These are phyloP conservation scores for Mycena latifolia DNA, from an alignment of 768 basidiomycete genomes.

Conservation along the genomic window DNA sequence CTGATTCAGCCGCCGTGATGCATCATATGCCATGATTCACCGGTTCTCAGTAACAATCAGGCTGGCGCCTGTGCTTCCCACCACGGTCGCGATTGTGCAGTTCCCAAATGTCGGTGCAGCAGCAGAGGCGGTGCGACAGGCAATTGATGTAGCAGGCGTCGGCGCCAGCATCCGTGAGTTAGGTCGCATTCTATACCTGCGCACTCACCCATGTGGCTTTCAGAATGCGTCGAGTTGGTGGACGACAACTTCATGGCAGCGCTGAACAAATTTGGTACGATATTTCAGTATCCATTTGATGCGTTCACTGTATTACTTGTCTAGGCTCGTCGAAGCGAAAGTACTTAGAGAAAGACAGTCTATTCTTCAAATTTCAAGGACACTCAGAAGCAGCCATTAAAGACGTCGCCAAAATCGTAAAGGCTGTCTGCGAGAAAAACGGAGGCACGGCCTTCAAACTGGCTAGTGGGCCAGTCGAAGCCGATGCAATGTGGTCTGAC, in stretches of 20 bases:
- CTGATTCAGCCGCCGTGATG: no score
- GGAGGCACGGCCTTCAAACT: conserved; percentile 78
- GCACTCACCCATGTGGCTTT: no score
- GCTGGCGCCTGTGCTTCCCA: conserved; percentile 85
- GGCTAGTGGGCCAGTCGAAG: conserved; percentile 73
- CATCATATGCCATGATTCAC: no score
- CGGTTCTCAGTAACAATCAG: conserved; percentile 87
- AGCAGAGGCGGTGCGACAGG: no score
- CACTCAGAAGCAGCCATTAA: conserved; percentile 67
- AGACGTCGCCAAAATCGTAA: conserved; percentile 71
- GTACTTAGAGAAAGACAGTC: conserved; percentile 74
- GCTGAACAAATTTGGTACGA: conserved; percentile 65
- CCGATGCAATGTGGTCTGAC: conserved; percentile 79
- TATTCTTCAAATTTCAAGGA: conserved; percentile 93
- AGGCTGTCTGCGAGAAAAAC: conserved; percentile 69
- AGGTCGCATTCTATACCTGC: no score
- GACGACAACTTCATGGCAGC: conserved; percentile 79
- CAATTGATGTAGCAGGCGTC: no score
- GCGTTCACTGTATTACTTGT: no score
- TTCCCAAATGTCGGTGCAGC: conserved; percentile 85
- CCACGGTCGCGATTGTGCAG: conserved; percentile 84
- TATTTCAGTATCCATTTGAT: no score
- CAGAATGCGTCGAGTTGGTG: conserved; percentile 88
- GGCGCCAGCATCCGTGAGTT: no score
- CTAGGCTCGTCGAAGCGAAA: conserved; percentile 54